phyloP scores from a whole-genome alignment of 306 rosid species.

The Spatholobus suberectus region DNA sequence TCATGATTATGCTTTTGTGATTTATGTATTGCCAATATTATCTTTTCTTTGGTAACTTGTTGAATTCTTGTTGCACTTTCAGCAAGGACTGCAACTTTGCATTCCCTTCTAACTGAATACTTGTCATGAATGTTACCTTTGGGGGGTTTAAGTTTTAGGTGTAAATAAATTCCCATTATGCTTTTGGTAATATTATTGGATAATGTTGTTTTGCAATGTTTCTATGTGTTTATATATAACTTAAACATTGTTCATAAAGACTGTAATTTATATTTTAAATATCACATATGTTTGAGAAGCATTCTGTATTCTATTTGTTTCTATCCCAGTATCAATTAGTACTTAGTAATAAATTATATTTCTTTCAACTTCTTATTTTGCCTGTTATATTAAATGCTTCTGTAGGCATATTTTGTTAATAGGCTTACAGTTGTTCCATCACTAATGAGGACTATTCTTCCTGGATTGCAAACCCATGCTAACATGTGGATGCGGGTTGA shows the following conservation, averaged over 20 bases:
- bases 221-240: no score
- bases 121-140: no score
- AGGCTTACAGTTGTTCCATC: conserved; percentile 90
- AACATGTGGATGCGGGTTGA: conserved; percentile 30
- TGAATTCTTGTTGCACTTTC: no score
- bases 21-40: conserved; percentile 20
- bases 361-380: conserved; percentile 34
- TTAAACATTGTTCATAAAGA: no score
- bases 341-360: conserved; percentile 23
- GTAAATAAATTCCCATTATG: no score
- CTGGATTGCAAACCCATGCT: conserved; percentile 55
- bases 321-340: conserved; percentile 23
- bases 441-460: conserved; percentile 77
- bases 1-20: conserved; percentile 8
- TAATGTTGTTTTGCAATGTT: no score
- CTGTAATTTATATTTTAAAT: conserved; percentile 32
- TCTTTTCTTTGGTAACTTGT: no score
- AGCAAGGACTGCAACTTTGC: no score
- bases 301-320: background rate
- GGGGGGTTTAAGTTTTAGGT: no score
- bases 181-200: no score
- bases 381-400: conserved; percentile 30
- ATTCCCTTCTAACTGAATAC: no score
- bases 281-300: conserved; percentile 20
- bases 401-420: conserved; percentile 73